Percentiles rank a stretch among this genome's conserved stretches.
Evolutionary conservation across 2,329 filamentous ascomycete species (phyloP).

Genomic region (Helotiales sp.): DNA sequence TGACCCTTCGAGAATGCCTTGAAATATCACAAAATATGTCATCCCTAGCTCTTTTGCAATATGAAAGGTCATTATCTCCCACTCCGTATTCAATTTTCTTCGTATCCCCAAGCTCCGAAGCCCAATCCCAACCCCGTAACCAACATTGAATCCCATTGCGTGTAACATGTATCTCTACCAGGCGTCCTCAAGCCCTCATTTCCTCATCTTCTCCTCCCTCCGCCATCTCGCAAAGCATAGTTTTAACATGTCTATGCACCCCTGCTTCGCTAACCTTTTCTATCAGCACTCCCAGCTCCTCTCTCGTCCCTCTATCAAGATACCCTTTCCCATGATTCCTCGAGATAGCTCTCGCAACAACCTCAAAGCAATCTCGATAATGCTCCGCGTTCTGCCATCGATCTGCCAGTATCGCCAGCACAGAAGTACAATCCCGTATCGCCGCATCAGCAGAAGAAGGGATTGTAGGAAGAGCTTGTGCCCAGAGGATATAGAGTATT

Average conservation of each 20-base stretch:
- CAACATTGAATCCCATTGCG: too few species aligned
- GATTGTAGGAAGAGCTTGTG: constrained; percentile 16
- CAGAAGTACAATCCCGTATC: constrained; percentile 32
- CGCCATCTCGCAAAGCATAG: constrained; percentile 16
- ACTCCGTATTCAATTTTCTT: too few species aligned
- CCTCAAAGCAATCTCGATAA: constrained; percentile 24
- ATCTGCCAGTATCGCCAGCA: constrained; percentile 31
- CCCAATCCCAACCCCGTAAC: too few species aligned
- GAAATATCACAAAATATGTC: too few species aligned
- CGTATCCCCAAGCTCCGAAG: too few species aligned
- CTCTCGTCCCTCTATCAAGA: constrained; percentile 5
- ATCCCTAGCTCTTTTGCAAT: too few species aligned
- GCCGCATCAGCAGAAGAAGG: constrained; percentile 27
- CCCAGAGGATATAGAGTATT: constrained; percentile 36
- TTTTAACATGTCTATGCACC: constrained; percentile 10
- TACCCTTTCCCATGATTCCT: background rate
- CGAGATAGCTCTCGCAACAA: constrained; percentile 12
- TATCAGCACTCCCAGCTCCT: constrained; percentile 9
- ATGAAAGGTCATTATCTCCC: too few species aligned
- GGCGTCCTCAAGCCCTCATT: constrained; percentile 3
- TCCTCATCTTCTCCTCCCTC: constrained; percentile 3
- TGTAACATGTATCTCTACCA: too few species aligned
- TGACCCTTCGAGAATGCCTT: too few species aligned
- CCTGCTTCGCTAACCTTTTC: constrained; percentile 11
- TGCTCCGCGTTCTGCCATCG: constrained; percentile 23